Percentiles rank a stretch among this genome's conserved stretches.
phyloP scores from a whole-genome alignment of 1,139 yeast genomes.

The Yueomyces sp. region DNA sequence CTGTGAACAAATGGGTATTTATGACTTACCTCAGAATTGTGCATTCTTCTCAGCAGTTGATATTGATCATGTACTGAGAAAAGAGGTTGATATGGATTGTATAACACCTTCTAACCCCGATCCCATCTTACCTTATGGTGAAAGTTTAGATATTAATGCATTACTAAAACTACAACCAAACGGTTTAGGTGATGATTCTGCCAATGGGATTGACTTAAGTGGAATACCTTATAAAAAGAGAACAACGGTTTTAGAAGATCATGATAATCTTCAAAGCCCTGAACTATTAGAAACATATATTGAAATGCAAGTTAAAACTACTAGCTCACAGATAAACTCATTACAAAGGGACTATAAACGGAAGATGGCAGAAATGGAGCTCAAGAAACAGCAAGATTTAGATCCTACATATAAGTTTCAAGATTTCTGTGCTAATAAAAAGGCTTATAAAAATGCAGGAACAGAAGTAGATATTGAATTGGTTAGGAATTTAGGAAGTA shows the following conservation, averaged over 20 bases:
- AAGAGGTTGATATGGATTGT: constrained; percentile 82
- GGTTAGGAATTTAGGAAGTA: too few relatives aligned
- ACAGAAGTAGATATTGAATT: too few relatives aligned
- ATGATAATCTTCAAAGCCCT: constrained; percentile 14
- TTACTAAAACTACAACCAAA: constrained; percentile 31
- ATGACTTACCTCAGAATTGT: constrained; percentile 84
- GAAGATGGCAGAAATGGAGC: constrained; percentile 7
- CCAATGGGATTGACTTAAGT: constrained; percentile 11
- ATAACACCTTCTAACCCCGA: constrained; percentile 75
- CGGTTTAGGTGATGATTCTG: constrained; percentile 9
- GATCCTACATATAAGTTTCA: neutral
- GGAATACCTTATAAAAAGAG: constrained; percentile 10
- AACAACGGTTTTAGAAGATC: constrained; percentile 19
- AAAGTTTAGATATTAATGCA: constrained; percentile 47
- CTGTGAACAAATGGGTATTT: constrained; percentile 81
- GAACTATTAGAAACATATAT: constrained; percentile 17
- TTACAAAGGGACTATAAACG: constrained; percentile 14
- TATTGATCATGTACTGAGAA: constrained; percentile 74
- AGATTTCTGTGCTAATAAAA: neutral
- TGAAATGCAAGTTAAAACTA: constrained; percentile 19
- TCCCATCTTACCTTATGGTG: constrained; percentile 62
- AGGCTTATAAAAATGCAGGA: neutral
- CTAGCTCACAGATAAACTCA: constrained; percentile 12
- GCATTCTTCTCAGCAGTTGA: constrained; percentile 95
- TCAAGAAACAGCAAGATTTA: constrained; percentile 4